Evolutionary conservation across 225 moss, liverwort and hornwort species (phyloP).

Genomic region (Pleurozium schreberi): DNA sequence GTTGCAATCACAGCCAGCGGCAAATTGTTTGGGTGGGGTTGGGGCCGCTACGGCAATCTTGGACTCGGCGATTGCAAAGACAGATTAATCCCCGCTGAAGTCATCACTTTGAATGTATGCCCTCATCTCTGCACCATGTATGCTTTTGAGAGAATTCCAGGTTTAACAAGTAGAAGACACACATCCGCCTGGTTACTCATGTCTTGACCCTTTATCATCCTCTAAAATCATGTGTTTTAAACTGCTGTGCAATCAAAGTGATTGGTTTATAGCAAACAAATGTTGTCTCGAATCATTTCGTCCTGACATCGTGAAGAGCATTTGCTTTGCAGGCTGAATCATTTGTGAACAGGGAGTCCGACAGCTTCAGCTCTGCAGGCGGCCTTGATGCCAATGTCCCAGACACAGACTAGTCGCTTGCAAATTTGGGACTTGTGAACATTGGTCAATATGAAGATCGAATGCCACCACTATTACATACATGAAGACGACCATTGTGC

Average conservation of each 20-base stretch:
- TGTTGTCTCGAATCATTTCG: background rate
- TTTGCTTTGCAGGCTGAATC: background rate
- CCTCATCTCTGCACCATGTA: background rate
- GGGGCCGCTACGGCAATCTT: conserved; percentile 93
- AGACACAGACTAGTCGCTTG: background rate
- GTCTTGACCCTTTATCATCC: background rate
- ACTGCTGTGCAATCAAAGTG: background rate
- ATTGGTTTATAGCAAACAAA: background rate
- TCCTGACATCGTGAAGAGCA: background rate
- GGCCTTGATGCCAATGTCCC: conserved; percentile 14
- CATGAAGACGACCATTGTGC: background rate
- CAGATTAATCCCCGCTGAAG: conserved; percentile 67
- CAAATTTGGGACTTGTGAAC: background rate
- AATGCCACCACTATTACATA: background rate
- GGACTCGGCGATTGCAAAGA: conserved; percentile 79
- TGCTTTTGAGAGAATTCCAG: background rate
- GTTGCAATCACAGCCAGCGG: conserved; percentile 77
- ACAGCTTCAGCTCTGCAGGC: background rate
- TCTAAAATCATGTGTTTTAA: background rate
- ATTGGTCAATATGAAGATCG: background rate
- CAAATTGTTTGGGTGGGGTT: conserved; percentile 92
- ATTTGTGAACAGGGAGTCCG: background rate
- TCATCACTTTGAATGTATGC: conserved; percentile 48
- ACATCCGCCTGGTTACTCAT: background rate
- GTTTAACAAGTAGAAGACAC: background rate